These are phyloP conservation scores for Avena eriantha DNA, from an alignment of 176 grass and related monocot genomes.

Conservation along the genomic window DNA sequence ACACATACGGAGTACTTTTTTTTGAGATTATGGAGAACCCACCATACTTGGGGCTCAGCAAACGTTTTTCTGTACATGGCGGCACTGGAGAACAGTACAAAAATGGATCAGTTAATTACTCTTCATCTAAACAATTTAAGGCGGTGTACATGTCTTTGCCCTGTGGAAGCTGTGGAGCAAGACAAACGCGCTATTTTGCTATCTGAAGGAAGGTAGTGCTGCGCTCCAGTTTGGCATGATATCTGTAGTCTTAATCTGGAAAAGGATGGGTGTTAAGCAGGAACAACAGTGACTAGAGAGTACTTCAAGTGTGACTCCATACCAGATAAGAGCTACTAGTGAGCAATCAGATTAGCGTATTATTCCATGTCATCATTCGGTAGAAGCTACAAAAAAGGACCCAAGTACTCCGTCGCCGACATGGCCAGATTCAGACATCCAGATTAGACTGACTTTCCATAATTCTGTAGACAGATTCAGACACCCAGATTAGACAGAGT, in stretches of 20 bases:
- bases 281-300: not conserved
- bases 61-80: too few relatives aligned
- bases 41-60: too few relatives aligned
- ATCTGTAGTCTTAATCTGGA: not conserved
- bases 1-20: too few relatives aligned
- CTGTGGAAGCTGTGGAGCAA: too few relatives aligned
- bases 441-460: not conserved
- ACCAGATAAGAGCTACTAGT: not conserved
- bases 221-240: not conserved
- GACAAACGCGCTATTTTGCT: too few relatives aligned
- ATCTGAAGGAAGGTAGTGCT: too few relatives aligned
- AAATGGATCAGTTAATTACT: too few relatives aligned
- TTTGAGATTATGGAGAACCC: too few relatives aligned
- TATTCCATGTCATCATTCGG: not conserved
- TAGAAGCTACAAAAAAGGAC: not conserved
- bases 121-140: too few relatives aligned
- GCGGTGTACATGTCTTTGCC: too few relatives aligned
- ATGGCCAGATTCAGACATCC: not conserved
- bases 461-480: conserved; percentile 8
- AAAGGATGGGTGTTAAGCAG: not conserved
- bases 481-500: conserved; percentile 42
- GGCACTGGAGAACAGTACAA: too few relatives aligned
- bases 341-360: not conserved
- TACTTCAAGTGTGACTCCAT: not conserved
- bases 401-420: not conserved